These are phyloP conservation scores for Boletellus ananas DNA, from an alignment of 768 basidiomycete species.

Conservation along the genomic window DNA sequence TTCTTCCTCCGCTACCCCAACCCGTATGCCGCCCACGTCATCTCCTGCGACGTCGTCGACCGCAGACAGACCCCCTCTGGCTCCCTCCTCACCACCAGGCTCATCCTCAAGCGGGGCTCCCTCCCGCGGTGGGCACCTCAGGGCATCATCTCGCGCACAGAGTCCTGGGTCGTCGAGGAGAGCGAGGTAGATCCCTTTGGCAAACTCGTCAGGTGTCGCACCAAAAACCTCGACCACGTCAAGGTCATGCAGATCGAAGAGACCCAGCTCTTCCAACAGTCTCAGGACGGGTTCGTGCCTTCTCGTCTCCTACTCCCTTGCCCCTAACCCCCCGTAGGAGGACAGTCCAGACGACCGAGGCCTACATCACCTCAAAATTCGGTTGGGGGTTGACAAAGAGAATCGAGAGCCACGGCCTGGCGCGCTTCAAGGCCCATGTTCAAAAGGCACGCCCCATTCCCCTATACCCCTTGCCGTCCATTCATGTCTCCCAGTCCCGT, in stretches of 20 bases:
- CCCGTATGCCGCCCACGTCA: slow-evolving; percentile 88
- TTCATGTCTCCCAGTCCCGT: slow-evolving; percentile 54
- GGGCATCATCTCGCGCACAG: slow-evolving; percentile 77
- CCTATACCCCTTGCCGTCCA: not conserved
- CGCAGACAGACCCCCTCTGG: slow-evolving; percentile 71
- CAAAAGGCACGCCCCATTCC: slow-evolving; percentile 58
- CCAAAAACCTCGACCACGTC: slow-evolving; percentile 90
- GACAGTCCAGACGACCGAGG: slow-evolving; percentile 84
- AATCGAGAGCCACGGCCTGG: slow-evolving; percentile 83
- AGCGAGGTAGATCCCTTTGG: slow-evolving; percentile 88
- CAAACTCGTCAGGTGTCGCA: slow-evolving; percentile 70
- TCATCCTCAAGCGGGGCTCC: slow-evolving; percentile 90
- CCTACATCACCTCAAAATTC: slow-evolving; percentile 80
- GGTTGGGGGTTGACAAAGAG: slow-evolving; percentile 87
- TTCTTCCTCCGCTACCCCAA: slow-evolving; percentile 96
- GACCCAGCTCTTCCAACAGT: slow-evolving; percentile 65
- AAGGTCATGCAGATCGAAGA: slow-evolving; percentile 94
- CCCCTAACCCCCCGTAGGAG: slow-evolving; percentile 41
- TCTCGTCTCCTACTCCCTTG: not conserved
- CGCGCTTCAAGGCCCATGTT: slow-evolving; percentile 81
- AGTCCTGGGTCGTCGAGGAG: slow-evolving; percentile 94
- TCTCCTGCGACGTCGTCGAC: slow-evolving; percentile 94
- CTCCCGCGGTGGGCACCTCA: slow-evolving; percentile 88
- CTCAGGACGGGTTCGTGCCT: slow-evolving; percentile 59
- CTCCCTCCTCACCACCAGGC: slow-evolving; percentile 77